Evolutionary conservation across 805 yeast genomes (phyloP).

Genomic region (Maudiozyma bulderi): DNA sequence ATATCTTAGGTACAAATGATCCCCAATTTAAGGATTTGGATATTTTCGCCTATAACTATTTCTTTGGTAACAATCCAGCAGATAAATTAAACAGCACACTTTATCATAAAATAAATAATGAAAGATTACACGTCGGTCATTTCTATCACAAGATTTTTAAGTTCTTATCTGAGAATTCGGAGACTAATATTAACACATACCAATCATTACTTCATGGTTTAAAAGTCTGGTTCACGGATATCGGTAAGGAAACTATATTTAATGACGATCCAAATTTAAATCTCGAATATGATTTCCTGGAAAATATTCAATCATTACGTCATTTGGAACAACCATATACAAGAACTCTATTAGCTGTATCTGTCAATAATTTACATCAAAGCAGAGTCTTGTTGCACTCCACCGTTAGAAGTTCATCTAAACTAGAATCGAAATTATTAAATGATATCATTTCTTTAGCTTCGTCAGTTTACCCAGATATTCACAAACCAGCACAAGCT

Average conservation of each 20-base stretch:
- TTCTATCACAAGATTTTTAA: constrained; percentile 50
- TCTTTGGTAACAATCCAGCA: constrained; percentile 45
- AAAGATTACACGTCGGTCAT: constrained; percentile 50
- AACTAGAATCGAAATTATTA: constrained; percentile 51
- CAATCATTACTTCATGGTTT: constrained; percentile 53
- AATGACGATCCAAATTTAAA: constrained; percentile 46
- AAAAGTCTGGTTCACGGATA: constrained; percentile 71
- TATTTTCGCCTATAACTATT: constrained; percentile 55
- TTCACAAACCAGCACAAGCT: constrained; percentile 59
- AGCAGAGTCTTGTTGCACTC: constrained; percentile 64
- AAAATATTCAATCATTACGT: constrained; percentile 50
- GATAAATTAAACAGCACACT: constrained; percentile 34
- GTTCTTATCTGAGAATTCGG: constrained; percentile 39
- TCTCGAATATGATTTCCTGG: constrained; percentile 47
- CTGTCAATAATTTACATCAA: constrained; percentile 65
- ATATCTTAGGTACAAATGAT: background rate
- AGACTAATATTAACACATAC: constrained; percentile 56
- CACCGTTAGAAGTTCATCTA: constrained; percentile 60
- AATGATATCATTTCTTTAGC: constrained; percentile 56
- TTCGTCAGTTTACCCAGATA: constrained; percentile 59
- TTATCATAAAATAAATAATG: constrained; percentile 47
- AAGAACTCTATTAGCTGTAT: constrained; percentile 61
- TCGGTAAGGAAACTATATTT: constrained; percentile 60
- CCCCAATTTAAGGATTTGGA: constrained; percentile 42
- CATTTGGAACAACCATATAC: constrained; percentile 65